Evolutionary conservation across 2,329 filamentous ascomycete genomes (phyloP), one percentile per base, ranked within the genome.

Genomic region (Pseudocercospora ulei): DNA sequence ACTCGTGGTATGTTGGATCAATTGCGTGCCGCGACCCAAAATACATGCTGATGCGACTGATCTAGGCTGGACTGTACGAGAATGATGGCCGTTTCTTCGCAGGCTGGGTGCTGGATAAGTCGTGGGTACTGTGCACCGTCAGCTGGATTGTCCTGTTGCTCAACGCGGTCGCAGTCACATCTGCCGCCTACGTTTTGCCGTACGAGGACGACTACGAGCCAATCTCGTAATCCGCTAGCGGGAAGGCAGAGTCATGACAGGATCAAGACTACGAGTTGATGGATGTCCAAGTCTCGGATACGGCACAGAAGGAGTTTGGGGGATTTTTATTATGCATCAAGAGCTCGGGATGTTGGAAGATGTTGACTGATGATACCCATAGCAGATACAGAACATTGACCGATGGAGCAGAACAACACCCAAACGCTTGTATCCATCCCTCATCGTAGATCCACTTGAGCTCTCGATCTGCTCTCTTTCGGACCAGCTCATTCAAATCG

Each of bases 141-240:
- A 76, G 72, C 50, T 78, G 74, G 72, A 66, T 62, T 38, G 57
- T 76, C 2, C 62, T 73, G 43, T 49, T 72, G 20, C 45, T 76
- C 9, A 69, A 73, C 40, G 68, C 67, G 0, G 56, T 68, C 8
- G 76, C 73, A 7, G 66, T 95, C 38, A 66, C 72, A 1, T 63
- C 76, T 7, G 81, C 82, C 1, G 80, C 79, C 3, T 75, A 77
- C 43, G 62, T 81, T 13, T 66, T 94, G 27, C 80, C 84, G 1
- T 72, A 76, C 0, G 87, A 95, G 59, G 83, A 82, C 54, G 87
- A 84, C 39, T 95, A 94, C 64, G 83, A 93, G 59, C 73, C 83
- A 46, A 84, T 78, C 56, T 48, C 49, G 12, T 48, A 23, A 16
- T 22, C 18, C 1, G 3, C 14, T 16, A 20, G 14, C 16, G 2